Percentiles rank a stretch among this genome's conserved stretches.
Evolutionary conservation across 352 stramenopile genomes (phyloP).

Genomic region (Thalassiosira hispida): DNA sequence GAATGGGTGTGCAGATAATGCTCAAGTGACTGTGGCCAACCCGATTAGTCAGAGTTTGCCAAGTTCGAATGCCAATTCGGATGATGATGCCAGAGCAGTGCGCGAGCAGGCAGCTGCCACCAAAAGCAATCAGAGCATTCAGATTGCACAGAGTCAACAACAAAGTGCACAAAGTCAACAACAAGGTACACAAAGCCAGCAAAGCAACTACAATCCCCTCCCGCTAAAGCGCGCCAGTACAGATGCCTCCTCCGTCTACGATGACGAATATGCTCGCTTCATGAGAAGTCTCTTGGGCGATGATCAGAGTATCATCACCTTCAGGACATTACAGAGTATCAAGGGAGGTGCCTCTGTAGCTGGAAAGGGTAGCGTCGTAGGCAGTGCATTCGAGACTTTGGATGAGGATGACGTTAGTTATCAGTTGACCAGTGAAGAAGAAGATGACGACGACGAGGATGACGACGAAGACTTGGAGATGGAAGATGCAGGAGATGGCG

Average conservation of each 20-base stretch:
- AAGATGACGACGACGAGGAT: slow-evolving; percentile 41
- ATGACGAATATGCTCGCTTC: slow-evolving; percentile 53
- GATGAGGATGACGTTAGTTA: slow-evolving; percentile 42
- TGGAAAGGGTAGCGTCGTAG: slow-evolving; percentile 20
- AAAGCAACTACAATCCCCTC: slow-evolving; percentile 3
- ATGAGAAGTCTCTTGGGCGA: slow-evolving; percentile 46
- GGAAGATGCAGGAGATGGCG: slow-evolving; percentile 26
- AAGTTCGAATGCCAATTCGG: background rate
- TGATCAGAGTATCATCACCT: slow-evolving; percentile 40
- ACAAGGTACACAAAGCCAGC: too few species aligned
- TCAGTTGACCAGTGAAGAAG: slow-evolving; percentile 37
- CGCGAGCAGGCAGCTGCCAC: too few species aligned
- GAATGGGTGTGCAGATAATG: background rate
- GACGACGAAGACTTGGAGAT: slow-evolving; percentile 14
- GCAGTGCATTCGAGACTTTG: slow-evolving; percentile 20
- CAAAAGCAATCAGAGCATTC: too few species aligned
- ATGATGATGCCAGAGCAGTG: background rate
- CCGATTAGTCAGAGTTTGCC: background rate
- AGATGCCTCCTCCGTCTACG: slow-evolving; percentile 2
- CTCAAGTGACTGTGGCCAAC: background rate
- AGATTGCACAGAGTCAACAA: too few species aligned
- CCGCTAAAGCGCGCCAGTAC: background rate
- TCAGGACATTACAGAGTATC: slow-evolving; percentile 30
- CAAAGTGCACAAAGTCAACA: too few species aligned
- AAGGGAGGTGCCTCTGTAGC: slow-evolving; percentile 8